Base-by-base conservation (phyloP, 2,329 filamentous ascomycete genomes). In the Xylaria sp. region DNA sequence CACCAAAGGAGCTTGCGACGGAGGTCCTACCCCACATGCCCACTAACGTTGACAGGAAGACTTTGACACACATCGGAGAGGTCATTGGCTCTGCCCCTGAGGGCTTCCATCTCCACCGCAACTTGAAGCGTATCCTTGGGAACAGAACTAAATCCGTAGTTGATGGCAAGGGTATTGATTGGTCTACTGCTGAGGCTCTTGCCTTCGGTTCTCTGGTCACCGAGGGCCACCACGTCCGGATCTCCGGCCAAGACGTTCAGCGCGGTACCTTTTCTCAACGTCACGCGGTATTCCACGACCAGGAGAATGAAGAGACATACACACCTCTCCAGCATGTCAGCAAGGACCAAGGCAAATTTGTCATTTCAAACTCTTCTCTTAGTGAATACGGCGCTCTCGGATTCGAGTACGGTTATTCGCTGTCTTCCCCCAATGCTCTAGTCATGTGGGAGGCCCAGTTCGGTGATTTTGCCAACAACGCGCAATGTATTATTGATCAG, bases 371-470 rank as follows among this genome's bases (percentile, higher is more conserved):
- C 88, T 99, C 96, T 34, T 98, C 95, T 13, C 88, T 91, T 77
- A 89, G 87, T 77, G 86, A 90, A 81, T 88, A 88, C 65, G 86
- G 86, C 77, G 92, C 90, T 70, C 92, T 99, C 71, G 96, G 96
- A 63, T 99, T 99, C 81, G 96, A 99, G 83, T 99, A 99, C 78
- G 96, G 96, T 70, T 99, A 99, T 86, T 99, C 96, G 2, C 85
- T 99, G 70, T 97, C 94, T 34, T 98, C 96, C 37, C 96, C 96
- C 67, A 97, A 98, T 80, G 95, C 96, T 46, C 89, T 99, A 31
- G 95, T 99, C 76, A 97, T 99, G 90, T 99, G 96, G 96, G 96
- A 99, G 85, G 96, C 96, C 46, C 96, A 99, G 83, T 99, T 99
- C 78, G 96, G 96, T 87, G 96, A 99, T 83, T 99, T 99, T 78